Percentiles rank a stretch among this genome's conserved stretches.
phyloP scores from a whole-genome alignment of 371 early-diverging fungal genomes.

The Phascolomyces articulosus region DNA sequence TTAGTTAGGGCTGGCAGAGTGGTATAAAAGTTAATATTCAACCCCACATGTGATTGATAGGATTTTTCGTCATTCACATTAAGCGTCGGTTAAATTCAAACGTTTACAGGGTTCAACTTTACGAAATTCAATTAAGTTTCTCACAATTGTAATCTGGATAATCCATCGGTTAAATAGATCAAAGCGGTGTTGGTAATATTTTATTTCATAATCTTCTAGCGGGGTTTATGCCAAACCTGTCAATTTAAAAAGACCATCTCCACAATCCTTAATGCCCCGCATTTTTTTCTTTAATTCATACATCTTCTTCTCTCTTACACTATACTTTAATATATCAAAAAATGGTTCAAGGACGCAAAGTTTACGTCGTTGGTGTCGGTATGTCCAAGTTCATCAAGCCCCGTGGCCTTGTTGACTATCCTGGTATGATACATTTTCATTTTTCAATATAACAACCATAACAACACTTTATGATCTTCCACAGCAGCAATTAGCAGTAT shows the following conservation, averaged over 20 bases:
- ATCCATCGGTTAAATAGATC: constrained; percentile 5
- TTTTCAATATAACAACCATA: no score
- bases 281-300: neutral
- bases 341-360: constrained; percentile 22
- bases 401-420: constrained; percentile 62
- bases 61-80: no score
- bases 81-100: no score
- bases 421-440: no score
- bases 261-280: no score
- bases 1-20: no score
- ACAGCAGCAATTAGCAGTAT: no score
- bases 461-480: no score
- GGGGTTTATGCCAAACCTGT: neutral
- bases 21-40: no score
- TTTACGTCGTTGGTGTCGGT: constrained; percentile 64
- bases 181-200: constrained; percentile 1
- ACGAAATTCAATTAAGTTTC: neutral
- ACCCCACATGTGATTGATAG: no score
- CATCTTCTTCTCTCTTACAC: neutral
- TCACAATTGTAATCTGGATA: neutral
- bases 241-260: constrained; percentile 1
- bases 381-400: constrained; percentile 73
- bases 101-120: neutral
- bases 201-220: neutral
- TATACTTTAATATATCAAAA: neutral